Evolutionary conservation across 2,329 filamentous ascomycete genomes (phyloP), one percentile per base, ranked within the genome.

Genomic region (Arachnomyces sp.): DNA sequence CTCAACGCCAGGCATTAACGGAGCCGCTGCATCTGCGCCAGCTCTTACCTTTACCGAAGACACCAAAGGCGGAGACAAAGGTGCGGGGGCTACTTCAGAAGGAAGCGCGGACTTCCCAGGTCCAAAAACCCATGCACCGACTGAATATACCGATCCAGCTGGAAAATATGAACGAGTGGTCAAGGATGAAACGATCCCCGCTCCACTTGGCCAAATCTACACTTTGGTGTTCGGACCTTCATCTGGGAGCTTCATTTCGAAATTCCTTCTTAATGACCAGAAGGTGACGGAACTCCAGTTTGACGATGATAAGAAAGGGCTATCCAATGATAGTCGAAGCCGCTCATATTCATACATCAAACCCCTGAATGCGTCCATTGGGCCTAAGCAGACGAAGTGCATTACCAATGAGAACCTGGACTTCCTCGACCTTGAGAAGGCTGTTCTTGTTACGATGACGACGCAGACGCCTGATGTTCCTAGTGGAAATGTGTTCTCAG

Each of bases 391-490:
- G 66, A 98, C 92, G 9, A 95, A 94, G 57, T 98, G 92, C 60
- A 82, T 93, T 43, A 88, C 87, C 36, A 83, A 79, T 1, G 88
- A 94, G 63, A 83, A 74, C 3, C 58, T 98, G n/a, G 89, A 96
- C 44, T 72, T 75, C 34, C 71, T 93, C 20, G 90, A 98, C 58
- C 71, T 93, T 12, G 90, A 96, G 41, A 94, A 89, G 59, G 78
- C 84, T 2, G 78, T 94, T 42, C 84, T 82, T 38, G 72, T 98
- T n/a, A 79, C 79, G 2, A 79, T 87, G 42, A 81, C 79, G 20
- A 95, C 88, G 0, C 84, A 90, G 55, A 98, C 84, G 11, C 92
- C 92, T 0, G 93, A 98, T 59, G 92, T 98, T 2, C 92, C 92
- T 0, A 94, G 81, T 57, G 92, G 92, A 28, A 94, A 88, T 56